Conservation (phyloP, 208 protist genomes). For the Phytomonas francai region DNA sequence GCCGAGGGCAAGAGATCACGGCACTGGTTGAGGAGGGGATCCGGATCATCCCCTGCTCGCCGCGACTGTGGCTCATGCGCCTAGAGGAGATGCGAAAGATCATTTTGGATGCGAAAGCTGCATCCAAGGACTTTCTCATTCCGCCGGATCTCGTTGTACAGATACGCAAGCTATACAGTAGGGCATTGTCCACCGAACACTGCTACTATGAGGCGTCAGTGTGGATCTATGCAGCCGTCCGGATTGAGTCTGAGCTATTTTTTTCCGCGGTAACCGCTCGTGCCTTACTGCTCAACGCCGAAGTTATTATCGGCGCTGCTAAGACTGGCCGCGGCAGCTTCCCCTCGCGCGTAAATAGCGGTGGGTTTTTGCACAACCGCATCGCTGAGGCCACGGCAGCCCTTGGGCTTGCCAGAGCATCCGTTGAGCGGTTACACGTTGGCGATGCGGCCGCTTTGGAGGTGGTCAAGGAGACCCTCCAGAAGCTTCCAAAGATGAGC, state of each 20-base stretch:
- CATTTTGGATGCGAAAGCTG: constrained; percentile 6
- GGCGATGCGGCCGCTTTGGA: constrained; percentile 42
- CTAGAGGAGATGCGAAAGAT: constrained; percentile 27
- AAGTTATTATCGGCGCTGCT: constrained; percentile 3
- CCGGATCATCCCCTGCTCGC: constrained; percentile 31
- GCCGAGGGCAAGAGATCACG: constrained; percentile 13
- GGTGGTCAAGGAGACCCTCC: constrained; percentile 48
- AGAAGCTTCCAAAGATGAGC: constrained; percentile 52
- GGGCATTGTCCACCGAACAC: constrained; percentile 32
- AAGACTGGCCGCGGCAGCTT: not conserved
- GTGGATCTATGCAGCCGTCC: constrained; percentile 63
- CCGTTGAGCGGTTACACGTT: constrained; percentile 26
- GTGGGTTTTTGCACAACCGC: constrained; percentile 3
- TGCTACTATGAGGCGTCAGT: constrained; percentile 28
- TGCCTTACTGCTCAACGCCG: constrained; percentile 29
- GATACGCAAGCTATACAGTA: constrained; percentile 35
- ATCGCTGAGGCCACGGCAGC: constrained; percentile 13
- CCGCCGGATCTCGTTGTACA: constrained; percentile 13
- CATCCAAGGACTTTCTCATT: constrained; percentile 5
- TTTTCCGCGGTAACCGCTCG: constrained; percentile 19
- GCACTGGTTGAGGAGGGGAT: constrained; percentile 17
- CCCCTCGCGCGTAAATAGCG: not conserved
- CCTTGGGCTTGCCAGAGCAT: constrained; percentile 36
- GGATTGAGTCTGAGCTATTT: constrained; percentile 43
- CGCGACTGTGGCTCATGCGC: constrained; percentile 60